Evolutionary conservation across 2,329 filamentous ascomycete species (phyloP).

Genomic region (Diplodia seriata): DNA sequence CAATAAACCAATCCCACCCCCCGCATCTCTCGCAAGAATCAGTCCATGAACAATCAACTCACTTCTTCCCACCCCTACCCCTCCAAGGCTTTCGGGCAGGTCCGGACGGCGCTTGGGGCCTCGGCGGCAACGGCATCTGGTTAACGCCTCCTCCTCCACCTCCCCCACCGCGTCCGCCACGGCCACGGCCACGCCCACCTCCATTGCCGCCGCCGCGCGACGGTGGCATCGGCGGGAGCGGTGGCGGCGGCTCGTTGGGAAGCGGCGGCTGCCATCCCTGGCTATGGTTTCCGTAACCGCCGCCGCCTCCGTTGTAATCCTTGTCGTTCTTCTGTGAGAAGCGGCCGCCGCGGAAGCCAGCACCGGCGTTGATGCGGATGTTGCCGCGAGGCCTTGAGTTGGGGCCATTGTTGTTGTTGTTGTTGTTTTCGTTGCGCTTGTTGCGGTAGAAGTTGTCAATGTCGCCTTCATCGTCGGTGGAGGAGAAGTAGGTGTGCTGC

Average conservation of each 20-base stretch:
- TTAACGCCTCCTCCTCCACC: slow-evolving; percentile 22
- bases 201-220: slow-evolving; percentile 9
- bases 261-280: slow-evolving; percentile 24
- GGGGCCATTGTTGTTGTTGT: not conserved
- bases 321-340: slow-evolving; percentile 13
- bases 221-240: slow-evolving; percentile 3
- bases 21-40: too few species aligned
- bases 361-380: slow-evolving; percentile 29
- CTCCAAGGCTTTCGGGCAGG: not conserved
- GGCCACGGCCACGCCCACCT: slow-evolving; percentile 14
- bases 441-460: slow-evolving; percentile 31
- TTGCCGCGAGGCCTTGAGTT: slow-evolving; percentile 8
- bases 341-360: slow-evolving; percentile 11
- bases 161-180: slow-evolving; percentile 9
- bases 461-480: slow-evolving; percentile 23
- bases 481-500: slow-evolving; percentile 22
- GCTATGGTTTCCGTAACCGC: not conserved
- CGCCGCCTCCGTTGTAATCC: not conserved
- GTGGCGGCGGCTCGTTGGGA: slow-evolving; percentile 25
- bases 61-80: slow-evolving; percentile 17
- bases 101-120: not conserved
- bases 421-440: slow-evolving; percentile 13
- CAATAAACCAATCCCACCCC: not conserved
- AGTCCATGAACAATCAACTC: not conserved
- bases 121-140: slow-evolving; percentile 11